phyloP scores from a whole-genome alignment of 768 basidiomycete genomes.

The Podaxis carcinomalis region DNA sequence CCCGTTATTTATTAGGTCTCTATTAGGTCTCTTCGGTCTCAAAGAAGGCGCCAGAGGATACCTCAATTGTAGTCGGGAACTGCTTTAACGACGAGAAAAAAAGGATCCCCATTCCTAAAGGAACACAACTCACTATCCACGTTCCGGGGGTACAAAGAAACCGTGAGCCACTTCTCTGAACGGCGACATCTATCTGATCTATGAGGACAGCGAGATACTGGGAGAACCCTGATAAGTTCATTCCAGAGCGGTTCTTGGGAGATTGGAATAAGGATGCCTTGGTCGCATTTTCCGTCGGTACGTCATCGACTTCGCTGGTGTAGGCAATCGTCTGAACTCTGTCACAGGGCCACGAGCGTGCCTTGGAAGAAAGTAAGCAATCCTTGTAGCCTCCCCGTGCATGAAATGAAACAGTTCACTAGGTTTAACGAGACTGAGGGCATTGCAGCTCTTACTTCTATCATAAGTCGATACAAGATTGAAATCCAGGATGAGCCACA shows the following conservation, averaged over 20 bases:
- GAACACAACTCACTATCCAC: conserved; percentile 29
- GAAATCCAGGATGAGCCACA: conserved; percentile 47
- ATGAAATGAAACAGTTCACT: background rate
- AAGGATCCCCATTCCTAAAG: conserved; percentile 39
- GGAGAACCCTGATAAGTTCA: conserved; percentile 46
- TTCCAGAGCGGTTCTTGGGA: conserved; percentile 16
- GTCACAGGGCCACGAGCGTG: conserved; percentile 38
- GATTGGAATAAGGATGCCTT: conserved; percentile 17
- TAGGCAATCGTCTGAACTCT: background rate
- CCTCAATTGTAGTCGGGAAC: conserved; percentile 31
- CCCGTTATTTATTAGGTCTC: conserved; percentile 24
- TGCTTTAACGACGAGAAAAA: conserved; percentile 30
- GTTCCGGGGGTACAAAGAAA: conserved; percentile 6
- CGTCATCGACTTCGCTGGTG: background rate
- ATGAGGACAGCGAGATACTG: conserved; percentile 44
- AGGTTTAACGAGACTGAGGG: conserved; percentile 53
- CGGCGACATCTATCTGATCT: background rate
- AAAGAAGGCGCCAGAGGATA: conserved; percentile 44
- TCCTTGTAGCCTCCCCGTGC: background rate
- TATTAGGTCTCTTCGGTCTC: conserved; percentile 36
- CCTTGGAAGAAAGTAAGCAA: conserved; percentile 36
- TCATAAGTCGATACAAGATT: conserved; percentile 43
- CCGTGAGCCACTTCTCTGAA: background rate
- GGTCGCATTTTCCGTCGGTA: conserved; percentile 14
- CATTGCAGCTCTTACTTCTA: conserved; percentile 44